These are phyloP conservation scores for Yamadazyma taylorii DNA, from an alignment of 1,139 yeast species.

Conservation along the genomic window DNA sequence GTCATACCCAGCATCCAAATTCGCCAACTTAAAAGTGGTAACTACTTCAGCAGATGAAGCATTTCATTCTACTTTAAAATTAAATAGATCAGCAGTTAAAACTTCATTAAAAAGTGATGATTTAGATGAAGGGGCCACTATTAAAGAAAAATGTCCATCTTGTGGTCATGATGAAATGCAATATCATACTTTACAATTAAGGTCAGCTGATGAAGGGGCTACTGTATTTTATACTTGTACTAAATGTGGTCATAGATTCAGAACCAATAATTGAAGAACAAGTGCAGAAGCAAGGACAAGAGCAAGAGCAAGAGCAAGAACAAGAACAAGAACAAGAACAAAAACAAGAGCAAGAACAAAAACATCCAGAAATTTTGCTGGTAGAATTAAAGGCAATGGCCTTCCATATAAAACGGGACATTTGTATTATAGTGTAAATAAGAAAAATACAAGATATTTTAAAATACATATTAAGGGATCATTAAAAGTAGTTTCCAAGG, in stretches of 20 bases:
- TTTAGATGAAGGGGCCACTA: slow-evolving; percentile 90
- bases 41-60: slow-evolving; percentile 89
- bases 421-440: slow-evolving; percentile 13
- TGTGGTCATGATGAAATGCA: slow-evolving; percentile 99
- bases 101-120: slow-evolving; percentile 77
- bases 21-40: slow-evolving; percentile 78
- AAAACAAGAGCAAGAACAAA: no score
- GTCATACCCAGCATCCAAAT: slow-evolving; percentile 55
- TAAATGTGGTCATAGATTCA: slow-evolving; percentile 85
- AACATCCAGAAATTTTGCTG: no score
- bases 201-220: slow-evolving; percentile 99
- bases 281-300: no score
- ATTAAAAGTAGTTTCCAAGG: neutral
- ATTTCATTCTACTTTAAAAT: slow-evolving; percentile 79
- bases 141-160: slow-evolving; percentile 94
- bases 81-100: slow-evolving; percentile 87
- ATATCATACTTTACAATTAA: slow-evolving; percentile 90
- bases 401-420: no score
- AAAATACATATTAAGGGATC: slow-evolving; percentile 3
- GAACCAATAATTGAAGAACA: slow-evolving; percentile 87
- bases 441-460: neutral
- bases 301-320: no score
- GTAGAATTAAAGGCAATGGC: no score
- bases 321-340: no score
- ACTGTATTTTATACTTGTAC: slow-evolving; percentile 95